Conservation (phyloP, 1,139 yeast species). For the Magnusiomyces tetraspermus region DNA sequence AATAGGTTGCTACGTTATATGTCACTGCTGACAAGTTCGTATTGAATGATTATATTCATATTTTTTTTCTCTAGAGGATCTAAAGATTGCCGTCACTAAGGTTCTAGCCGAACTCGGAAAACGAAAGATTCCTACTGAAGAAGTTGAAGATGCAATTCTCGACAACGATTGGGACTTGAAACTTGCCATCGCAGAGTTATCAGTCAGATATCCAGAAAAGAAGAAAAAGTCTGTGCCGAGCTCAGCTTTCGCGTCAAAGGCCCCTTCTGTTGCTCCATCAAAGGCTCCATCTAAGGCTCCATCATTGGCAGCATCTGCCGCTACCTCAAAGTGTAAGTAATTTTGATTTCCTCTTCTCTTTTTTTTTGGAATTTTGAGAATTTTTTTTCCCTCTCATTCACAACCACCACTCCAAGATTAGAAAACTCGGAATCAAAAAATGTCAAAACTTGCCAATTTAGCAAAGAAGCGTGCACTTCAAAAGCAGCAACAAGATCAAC, state of each 20-base stretch:
- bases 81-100: constrained; percentile 26
- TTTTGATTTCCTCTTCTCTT: neutral
- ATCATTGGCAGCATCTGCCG: neutral
- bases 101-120: constrained; percentile 42
- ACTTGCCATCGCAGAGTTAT: constrained; percentile 30
- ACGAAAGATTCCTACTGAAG: constrained; percentile 41
- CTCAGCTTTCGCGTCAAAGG: too few relatives aligned
- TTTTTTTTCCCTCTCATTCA: neutral
- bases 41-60: neutral
- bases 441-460: constrained; percentile 14
- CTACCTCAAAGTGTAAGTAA: neutral
- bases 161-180: constrained; percentile 50
- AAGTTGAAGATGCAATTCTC: constrained; percentile 53
- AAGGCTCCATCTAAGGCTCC: too few relatives aligned
- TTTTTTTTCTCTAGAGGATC: neutral
- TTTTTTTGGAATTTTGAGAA: neutral
- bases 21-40: neutral
- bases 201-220: neutral
- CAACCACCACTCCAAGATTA: neutral
- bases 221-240: constrained; percentile 1
- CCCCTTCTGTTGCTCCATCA: too few relatives aligned
- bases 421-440: neutral
- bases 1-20: neutral
- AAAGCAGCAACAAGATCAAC: constrained; percentile 9
- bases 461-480: constrained; percentile 13